Evolutionary conservation across 1,284 basidiomycete genomes (phyloP).

Genomic region (Flammula alnicola): DNA sequence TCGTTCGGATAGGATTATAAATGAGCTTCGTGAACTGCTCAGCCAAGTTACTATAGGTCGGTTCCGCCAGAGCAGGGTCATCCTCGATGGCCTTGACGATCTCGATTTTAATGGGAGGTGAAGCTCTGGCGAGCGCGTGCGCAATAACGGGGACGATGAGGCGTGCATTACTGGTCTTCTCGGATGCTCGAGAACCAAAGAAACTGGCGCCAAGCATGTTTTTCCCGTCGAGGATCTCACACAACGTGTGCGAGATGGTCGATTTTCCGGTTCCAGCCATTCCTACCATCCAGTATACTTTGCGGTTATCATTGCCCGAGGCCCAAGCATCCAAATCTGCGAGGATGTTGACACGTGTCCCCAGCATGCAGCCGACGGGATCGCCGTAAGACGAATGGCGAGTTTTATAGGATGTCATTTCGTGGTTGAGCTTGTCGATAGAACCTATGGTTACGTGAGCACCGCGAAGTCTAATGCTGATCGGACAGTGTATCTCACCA

Average conservation of each 20-base stretch:
- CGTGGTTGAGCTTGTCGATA: constrained; percentile 12
- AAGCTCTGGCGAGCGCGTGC: constrained; percentile 10
- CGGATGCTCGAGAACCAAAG: constrained; percentile 25
- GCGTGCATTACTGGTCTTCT: constrained; percentile 3
- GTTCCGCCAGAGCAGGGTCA: constrained; percentile 11
- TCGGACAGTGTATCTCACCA: not conserved
- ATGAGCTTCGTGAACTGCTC: constrained; percentile 23
- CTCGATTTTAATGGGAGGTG: constrained; percentile 12
- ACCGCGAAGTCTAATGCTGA: not conserved
- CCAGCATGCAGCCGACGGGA: constrained; percentile 4
- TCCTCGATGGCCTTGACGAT: constrained; percentile 17
- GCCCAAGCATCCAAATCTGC: constrained; percentile 4
- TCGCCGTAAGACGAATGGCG: constrained; percentile 10
- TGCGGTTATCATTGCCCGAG: not conserved
- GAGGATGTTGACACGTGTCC: not conserved
- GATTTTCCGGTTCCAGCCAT: constrained; percentile 25
- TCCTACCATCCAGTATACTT: constrained; percentile 23
- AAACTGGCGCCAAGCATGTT: constrained; percentile 23
- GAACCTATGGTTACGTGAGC: constrained; percentile 2
- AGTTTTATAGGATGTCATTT: constrained; percentile 13
- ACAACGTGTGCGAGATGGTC: constrained; percentile 20
- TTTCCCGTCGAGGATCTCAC: constrained; percentile 11
- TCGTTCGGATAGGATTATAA: constrained; percentile 12
- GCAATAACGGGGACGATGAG: constrained; percentile 5
- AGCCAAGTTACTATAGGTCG: constrained; percentile 10